Evolutionary conservation across 2,329 filamentous ascomycete species (phyloP).

Genomic region (Coniella lustricola): DNA sequence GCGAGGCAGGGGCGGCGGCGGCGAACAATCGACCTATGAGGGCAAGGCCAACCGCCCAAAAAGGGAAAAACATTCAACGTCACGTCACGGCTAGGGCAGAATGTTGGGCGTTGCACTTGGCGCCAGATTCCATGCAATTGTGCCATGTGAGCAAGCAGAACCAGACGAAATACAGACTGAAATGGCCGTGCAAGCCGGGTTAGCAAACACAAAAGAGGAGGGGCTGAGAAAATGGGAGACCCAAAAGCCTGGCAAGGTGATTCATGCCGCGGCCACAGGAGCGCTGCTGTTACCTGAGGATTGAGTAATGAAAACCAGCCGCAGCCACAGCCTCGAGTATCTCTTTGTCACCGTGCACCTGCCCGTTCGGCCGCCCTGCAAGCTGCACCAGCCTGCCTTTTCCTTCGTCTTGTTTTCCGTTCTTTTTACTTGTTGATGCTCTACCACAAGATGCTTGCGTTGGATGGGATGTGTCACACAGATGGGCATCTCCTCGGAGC

Average conservation of each 20-base stretch:
- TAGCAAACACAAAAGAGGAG: too few species aligned
- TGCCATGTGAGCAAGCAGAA: background rate
- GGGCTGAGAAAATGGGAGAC: too few species aligned
- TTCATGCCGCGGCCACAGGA: constrained; percentile 1
- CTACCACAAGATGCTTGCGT: too few species aligned
- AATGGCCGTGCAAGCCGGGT: too few species aligned
- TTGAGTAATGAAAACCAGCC: constrained; percentile 16
- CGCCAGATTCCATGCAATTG: background rate
- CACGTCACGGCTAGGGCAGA: background rate
- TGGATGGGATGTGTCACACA: constrained; percentile 12
- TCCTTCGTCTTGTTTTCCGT: background rate
- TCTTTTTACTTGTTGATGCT: background rate
- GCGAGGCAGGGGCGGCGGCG: background rate
- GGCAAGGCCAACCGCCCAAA: background rate
- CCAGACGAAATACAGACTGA: background rate
- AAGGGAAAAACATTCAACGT: background rate
- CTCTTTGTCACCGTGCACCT: constrained; percentile 14
- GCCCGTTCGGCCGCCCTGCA: constrained; percentile 1
- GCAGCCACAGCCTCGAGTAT: constrained; percentile 11
- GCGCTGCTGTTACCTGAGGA: constrained; percentile 12
- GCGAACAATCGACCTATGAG: background rate
- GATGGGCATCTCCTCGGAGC: constrained; percentile 1
- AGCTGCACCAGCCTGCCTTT: background rate
- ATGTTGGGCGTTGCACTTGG: background rate
- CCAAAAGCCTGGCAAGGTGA: too few species aligned